phyloP scores from a whole-genome alignment of 306 rosid genomes.

The Rosa lucieae region DNA sequence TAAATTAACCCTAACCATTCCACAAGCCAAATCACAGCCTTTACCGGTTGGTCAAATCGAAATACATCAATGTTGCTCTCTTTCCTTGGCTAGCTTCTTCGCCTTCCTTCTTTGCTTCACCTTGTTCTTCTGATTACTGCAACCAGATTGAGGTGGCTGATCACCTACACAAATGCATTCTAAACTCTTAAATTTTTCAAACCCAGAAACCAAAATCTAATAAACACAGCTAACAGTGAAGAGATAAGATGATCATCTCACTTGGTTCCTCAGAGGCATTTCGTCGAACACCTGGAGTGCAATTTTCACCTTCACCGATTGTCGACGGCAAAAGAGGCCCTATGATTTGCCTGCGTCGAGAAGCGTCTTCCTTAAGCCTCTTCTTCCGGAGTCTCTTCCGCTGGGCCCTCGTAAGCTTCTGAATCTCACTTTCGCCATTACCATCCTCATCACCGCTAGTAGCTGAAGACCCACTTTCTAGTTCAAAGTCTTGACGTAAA shows the following conservation, averaged over 20 bases:
- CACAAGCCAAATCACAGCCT: not conserved
- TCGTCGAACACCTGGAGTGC: conserved; percentile 34
- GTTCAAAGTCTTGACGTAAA: conserved; percentile 7
- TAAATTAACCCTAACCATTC: not conserved
- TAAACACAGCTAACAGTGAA: not conserved
- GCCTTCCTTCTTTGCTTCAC: conserved; percentile 57
- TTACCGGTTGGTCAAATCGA: not conserved
- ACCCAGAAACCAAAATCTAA: not conserved
- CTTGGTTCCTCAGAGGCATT: conserved; percentile 27
- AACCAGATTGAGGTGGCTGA: not conserved
- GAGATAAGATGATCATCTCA: not conserved
- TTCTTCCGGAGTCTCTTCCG: conserved; percentile 62
- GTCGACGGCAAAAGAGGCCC: conserved; percentile 53
- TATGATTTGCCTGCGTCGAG: conserved; percentile 46
- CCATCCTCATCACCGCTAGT: conserved; percentile 34
- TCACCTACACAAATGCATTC: conserved; percentile 33
- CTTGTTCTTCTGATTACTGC: conserved; percentile 30
- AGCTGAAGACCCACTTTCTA: conserved; percentile 30
- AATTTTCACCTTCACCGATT: not conserved
- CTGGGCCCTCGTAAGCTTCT: conserved; percentile 63
- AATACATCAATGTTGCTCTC: not conserved
- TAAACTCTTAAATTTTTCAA: not conserved
- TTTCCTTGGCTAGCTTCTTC: conserved; percentile 45
- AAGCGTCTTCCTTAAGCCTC: conserved; percentile 58
- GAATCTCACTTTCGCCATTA: conserved; percentile 19